Conservation (phyloP, 495 filamentous ascomycete species). For the Pyrenula aspistea region DNA sequence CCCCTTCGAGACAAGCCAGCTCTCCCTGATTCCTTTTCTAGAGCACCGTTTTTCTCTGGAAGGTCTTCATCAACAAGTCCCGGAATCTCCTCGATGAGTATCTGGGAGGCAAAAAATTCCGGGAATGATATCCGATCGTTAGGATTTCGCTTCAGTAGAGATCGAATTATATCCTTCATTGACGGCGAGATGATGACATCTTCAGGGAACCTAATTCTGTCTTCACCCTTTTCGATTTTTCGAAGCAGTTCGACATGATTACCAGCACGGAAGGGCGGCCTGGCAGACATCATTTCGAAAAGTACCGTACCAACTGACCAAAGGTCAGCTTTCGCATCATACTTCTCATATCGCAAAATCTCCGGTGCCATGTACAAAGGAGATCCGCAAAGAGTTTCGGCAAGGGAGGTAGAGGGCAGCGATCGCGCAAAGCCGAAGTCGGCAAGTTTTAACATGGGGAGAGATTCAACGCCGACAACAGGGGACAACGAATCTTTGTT, state of each 20-base stretch:
- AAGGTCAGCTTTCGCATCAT: constrained; percentile 90
- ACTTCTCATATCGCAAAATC: constrained; percentile 93
- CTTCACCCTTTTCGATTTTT: constrained; percentile 78
- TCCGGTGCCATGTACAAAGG: constrained; percentile 98
- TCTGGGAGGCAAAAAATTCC: constrained; percentile 62
- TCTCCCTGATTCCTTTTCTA: constrained; percentile 6
- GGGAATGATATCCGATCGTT: constrained; percentile 73
- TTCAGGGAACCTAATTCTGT: constrained; percentile 69
- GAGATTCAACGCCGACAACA: constrained; percentile 65
- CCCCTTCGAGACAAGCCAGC: background rate
- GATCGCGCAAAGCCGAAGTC: constrained; percentile 96
- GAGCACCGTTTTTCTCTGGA: constrained; percentile 13
- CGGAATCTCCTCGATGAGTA: constrained; percentile 71
- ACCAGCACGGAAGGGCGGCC: constrained; percentile 77
- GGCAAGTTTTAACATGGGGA: constrained; percentile 93
- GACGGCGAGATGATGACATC: constrained; percentile 59
- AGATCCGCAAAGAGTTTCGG: constrained; percentile 95
- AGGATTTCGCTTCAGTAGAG: constrained; percentile 72
- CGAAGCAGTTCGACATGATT: constrained; percentile 92
- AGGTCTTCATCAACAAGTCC: constrained; percentile 71
- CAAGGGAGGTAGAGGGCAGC: constrained; percentile 75
- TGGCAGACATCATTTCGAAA: constrained; percentile 87
- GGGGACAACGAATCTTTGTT: constrained; percentile 71
- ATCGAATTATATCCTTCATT: constrained; percentile 71
- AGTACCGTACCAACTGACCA: constrained; percentile 96